phyloP scores from a whole-genome alignment of 163 green algal species.

The Chlamydomonas reinhardtii region DNA sequence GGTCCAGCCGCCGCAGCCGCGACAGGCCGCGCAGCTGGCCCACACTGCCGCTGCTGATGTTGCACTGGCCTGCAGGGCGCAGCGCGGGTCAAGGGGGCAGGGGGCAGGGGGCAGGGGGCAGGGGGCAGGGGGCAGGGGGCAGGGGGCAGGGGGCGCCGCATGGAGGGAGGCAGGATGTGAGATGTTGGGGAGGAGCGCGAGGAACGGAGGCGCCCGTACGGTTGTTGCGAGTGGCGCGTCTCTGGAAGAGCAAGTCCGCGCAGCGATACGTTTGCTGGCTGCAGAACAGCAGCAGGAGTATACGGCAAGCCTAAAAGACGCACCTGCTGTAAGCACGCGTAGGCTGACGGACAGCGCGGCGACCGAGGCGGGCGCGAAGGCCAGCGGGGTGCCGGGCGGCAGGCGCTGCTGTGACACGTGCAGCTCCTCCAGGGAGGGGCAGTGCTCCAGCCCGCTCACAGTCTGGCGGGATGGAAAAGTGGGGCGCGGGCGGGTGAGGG shows the following conservation, averaged over 20 bases:
- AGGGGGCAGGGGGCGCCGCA: too few species aligned
- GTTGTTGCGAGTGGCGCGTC: too few species aligned
- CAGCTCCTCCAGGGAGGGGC: constrained; percentile 61
- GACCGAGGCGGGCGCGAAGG: constrained; percentile 47
- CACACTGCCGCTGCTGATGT: constrained; percentile 20
- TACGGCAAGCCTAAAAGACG: too few species aligned
- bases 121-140: too few species aligned
- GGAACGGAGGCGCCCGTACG: too few species aligned
- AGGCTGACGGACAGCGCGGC: constrained; percentile 29
- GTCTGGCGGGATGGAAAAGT: neutral
- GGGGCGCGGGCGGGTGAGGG: neutral
- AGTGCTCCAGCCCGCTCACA: constrained; percentile 45
- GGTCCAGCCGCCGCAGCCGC: constrained; percentile 44
- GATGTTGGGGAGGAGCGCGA: too few species aligned
- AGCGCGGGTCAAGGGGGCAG: too few species aligned
- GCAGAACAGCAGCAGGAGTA: too few species aligned
- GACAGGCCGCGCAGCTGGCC: constrained; percentile 12
- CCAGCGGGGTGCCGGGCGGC: constrained; percentile 37
- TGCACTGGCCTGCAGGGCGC: neutral
- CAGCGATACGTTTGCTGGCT: too few species aligned
- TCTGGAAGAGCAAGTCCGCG: too few species aligned
- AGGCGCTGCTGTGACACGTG: constrained; percentile 60
- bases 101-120: too few species aligned
- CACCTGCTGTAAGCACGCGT: constrained; percentile 31
- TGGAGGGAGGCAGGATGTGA: too few species aligned